Evolutionary conservation across 2,329 filamentous ascomycete genomes (phyloP).

Genomic region (Claviceps sp.): DNA sequence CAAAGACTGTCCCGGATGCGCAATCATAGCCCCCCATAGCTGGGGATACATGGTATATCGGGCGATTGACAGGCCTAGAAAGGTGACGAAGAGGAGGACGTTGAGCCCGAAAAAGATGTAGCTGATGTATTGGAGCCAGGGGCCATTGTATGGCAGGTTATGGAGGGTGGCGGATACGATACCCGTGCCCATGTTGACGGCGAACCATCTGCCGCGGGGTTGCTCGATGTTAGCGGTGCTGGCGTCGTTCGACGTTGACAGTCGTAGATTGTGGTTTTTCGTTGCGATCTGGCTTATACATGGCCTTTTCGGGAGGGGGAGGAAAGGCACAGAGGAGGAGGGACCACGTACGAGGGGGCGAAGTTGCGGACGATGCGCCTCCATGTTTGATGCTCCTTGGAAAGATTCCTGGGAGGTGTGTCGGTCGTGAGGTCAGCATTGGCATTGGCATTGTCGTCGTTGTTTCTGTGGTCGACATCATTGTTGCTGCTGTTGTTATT

Average conservation of each 20-base stretch:
- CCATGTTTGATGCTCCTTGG: constrained; percentile 24
- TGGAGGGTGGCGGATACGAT: constrained; percentile 51
- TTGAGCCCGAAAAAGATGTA: constrained; percentile 50
- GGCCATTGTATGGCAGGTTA: constrained; percentile 45
- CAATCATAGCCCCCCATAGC: constrained; percentile 53
- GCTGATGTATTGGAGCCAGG: constrained; percentile 45
- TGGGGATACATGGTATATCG: constrained; percentile 53
- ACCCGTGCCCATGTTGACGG: constrained; percentile 53
- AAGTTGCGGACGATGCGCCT: constrained; percentile 37
- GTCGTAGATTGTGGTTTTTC: too few relatives aligned
- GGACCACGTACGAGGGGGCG: constrained; percentile 34
- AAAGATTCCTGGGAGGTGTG: constrained; percentile 15
- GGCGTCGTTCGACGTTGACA: neutral
- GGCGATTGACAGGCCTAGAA: constrained; percentile 39
- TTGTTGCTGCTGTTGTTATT: neutral
- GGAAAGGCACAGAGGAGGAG: too few relatives aligned
- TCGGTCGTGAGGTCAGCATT: neutral
- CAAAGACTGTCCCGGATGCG: constrained; percentile 51
- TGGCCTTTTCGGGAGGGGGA: too few relatives aligned
- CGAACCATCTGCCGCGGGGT: constrained; percentile 35
- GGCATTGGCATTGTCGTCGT: neutral
- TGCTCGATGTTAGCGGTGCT: neutral
- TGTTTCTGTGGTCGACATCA: neutral
- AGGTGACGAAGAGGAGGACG: constrained; percentile 40
- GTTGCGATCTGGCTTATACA: too few relatives aligned